Conservation (phyloP, 1,284 basidiomycete genomes). For the Thecaphora thlaspeos region DNA sequence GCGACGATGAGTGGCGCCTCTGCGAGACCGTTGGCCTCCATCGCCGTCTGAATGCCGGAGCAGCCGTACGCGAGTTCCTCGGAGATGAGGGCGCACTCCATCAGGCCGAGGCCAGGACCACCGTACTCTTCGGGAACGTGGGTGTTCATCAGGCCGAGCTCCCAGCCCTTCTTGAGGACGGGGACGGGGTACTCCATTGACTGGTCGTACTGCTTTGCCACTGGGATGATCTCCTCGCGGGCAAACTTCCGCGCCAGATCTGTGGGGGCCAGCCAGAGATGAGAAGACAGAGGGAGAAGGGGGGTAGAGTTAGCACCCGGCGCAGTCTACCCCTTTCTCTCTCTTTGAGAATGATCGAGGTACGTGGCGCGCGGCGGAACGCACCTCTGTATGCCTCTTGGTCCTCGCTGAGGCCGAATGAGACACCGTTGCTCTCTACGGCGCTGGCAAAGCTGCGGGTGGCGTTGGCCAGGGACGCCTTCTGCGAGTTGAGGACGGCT, state of each 20-base stretch:
- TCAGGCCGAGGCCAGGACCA: constrained; percentile 61
- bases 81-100: constrained; percentile 62
- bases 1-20: constrained; percentile 63
- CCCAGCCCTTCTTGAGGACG: constrained; percentile 61
- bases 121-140: constrained; percentile 61
- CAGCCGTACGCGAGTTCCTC: constrained; percentile 63
- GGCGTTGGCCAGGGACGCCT: constrained; percentile 10
- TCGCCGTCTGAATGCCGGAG: constrained; percentile 63
- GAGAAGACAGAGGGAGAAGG: not conserved
- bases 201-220: constrained; percentile 59
- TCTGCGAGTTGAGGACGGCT: constrained; percentile 10
- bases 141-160: constrained; percentile 51
- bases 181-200: constrained; percentile 62
- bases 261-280: constrained; percentile 12
- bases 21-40: constrained; percentile 62
- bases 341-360: too few relatives aligned
- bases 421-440: constrained; percentile 25
- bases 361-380: too few relatives aligned
- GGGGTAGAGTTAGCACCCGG: too few relatives aligned
- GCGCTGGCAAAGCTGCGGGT: constrained; percentile 24
- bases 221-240: constrained; percentile 62
- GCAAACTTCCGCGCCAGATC: constrained; percentile 62
- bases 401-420: constrained; percentile 57
- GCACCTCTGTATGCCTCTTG: constrained; percentile 57
- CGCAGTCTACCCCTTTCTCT: too few relatives aligned